Percentiles rank a stretch among this genome's conserved stretches.
Conservation (phyloP, 176 grass and related monocot genomes). For the Carex cristatella region DNA sequence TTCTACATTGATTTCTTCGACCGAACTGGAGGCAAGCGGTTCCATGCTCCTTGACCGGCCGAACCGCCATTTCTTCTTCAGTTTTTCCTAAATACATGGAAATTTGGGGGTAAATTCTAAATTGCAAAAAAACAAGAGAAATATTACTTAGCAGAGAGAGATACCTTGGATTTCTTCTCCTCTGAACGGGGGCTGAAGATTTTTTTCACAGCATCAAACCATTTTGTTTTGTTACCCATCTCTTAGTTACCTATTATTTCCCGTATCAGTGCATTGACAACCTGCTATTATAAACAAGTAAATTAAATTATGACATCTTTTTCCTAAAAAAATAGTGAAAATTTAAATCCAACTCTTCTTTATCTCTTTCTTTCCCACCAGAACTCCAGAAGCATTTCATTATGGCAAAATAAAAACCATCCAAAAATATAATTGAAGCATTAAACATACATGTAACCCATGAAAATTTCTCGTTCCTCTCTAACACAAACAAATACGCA, state of each 20-base stretch:
- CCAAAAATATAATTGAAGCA: background rate
- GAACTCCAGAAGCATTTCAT: background rate
- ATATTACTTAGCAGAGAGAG: background rate
- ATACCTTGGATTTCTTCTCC: slow-evolving; percentile 59
- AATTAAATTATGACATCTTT: background rate
- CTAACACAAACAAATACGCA: too few relatives aligned
- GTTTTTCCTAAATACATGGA: slow-evolving; percentile 26
- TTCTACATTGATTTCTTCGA: slow-evolving; percentile 10
- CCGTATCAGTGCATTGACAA: slow-evolving; percentile 1
- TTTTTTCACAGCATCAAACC: slow-evolving; percentile 67
- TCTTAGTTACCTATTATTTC: background rate
- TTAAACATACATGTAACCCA: background rate
- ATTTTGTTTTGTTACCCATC: slow-evolving; percentile 80
- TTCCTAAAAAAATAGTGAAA: background rate
- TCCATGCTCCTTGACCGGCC: slow-evolving; percentile 36
- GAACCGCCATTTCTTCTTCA: slow-evolving; percentile 53
- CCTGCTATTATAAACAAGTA: background rate
- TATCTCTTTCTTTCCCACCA: background rate
- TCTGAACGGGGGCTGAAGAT: slow-evolving; percentile 55
- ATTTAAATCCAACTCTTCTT: background rate
- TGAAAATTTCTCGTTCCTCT: background rate
- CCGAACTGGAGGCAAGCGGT: slow-evolving; percentile 14
- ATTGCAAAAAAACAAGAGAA: background rate
- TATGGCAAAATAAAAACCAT: background rate
- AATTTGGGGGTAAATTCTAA: background rate